These are phyloP conservation scores for Xylaria polymorpha DNA, from an alignment of 2,329 filamentous ascomycete genomes.

Conservation along the genomic window DNA sequence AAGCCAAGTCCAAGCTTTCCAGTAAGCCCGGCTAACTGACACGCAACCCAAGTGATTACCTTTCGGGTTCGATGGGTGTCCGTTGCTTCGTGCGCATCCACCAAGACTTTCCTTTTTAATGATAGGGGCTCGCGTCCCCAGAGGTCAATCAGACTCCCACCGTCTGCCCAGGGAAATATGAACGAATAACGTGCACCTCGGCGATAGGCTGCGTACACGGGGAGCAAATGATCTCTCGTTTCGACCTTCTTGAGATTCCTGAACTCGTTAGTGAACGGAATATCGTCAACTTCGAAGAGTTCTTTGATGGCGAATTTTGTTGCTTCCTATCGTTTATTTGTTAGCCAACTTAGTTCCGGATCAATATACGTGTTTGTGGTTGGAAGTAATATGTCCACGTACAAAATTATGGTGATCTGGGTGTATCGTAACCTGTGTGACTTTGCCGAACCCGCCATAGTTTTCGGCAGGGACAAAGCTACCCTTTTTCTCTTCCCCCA, in stretches of 20 bases:
- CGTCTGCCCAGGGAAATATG: constrained; percentile 36
- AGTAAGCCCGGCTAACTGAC: constrained; percentile 31
- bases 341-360: not conserved
- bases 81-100: not conserved
- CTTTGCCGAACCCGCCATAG: constrained; percentile 19
- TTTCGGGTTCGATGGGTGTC: not conserved
- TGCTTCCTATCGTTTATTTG: constrained; percentile 9
- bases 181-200: constrained; percentile 24
- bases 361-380: too few relatives aligned
- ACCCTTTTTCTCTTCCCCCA: constrained; percentile 12
- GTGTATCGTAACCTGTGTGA: constrained; percentile 27
- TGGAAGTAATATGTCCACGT: too few relatives aligned
- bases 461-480: not conserved
- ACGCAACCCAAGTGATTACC: constrained; percentile 26
- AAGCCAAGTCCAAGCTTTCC: constrained; percentile 28
- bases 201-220: constrained; percentile 22
- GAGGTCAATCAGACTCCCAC: constrained; percentile 26
- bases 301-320: constrained; percentile 30
- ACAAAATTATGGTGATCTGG: constrained; percentile 35
- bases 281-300: constrained; percentile 19
- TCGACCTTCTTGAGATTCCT: constrained; percentile 28
- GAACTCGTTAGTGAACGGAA: constrained; percentile 26
- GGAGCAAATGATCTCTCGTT: constrained; percentile 22
- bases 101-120: constrained; percentile 3
- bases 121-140: constrained; percentile 28